Conservation (phyloP, 345 rosid species). For the Eutrema japonicum region DNA sequence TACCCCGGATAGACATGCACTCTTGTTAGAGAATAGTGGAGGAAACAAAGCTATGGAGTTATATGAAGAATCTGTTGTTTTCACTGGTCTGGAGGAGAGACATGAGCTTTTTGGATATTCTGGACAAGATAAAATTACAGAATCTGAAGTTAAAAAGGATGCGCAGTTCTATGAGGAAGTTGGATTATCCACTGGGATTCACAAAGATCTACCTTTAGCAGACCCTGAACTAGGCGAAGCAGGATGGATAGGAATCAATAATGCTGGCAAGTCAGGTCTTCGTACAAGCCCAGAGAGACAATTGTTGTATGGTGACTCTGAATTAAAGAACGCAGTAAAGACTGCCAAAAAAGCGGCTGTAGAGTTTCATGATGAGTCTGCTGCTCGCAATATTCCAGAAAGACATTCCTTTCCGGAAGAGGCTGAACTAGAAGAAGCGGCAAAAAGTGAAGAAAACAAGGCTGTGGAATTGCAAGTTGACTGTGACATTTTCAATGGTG, state of each 20-base stretch:
- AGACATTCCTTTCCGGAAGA: neutral
- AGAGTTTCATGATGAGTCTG: neutral
- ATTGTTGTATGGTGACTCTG: neutral
- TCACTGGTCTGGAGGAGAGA: neutral
- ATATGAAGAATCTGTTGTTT: neutral
- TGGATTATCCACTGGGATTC: neutral
- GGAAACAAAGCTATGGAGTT: conserved; percentile 1
- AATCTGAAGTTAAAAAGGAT: neutral
- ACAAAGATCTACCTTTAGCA: neutral
- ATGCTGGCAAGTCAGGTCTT: neutral
- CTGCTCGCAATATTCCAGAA: neutral
- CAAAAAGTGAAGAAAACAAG: conserved; percentile 8
- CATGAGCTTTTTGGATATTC: neutral
- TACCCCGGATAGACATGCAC: neutral
- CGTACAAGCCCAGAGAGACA: neutral
- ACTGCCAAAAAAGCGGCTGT: neutral
- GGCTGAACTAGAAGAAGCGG: conserved; percentile 9
- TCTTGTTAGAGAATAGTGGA: neutral
- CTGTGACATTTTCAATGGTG: neutral
- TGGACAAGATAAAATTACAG: neutral
- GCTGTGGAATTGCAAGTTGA: conserved; percentile 12
- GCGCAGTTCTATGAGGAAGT: neutral
- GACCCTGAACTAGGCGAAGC: too few relatives aligned
- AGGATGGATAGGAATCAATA: neutral
- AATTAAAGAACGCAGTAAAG: conserved; percentile 1